Conservation (phyloP, 2,329 filamentous ascomycete species). For the Cladosporium halotolerans region DNA sequence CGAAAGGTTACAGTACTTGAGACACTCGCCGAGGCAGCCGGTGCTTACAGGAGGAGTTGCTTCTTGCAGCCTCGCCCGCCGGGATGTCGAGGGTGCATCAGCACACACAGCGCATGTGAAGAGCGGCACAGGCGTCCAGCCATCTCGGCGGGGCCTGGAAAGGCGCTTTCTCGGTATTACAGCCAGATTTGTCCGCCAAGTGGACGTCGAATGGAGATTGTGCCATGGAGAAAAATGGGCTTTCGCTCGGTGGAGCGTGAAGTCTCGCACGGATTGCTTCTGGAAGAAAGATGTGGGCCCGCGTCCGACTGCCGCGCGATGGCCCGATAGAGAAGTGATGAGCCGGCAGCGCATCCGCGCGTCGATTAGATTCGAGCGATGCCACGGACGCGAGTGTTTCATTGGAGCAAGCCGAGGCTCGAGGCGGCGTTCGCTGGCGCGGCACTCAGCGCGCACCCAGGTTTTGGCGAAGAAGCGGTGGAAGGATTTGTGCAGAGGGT, state of each 20-base stretch:
- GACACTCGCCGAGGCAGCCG: background rate
- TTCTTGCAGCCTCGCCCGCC: background rate
- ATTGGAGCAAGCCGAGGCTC: background rate
- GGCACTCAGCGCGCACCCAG: background rate
- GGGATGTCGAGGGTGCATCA: too few species aligned
- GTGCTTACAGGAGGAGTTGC: background rate
- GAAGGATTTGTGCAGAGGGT: background rate
- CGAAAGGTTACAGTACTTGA: background rate
- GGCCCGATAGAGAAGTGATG: background rate
- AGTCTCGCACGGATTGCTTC: background rate
- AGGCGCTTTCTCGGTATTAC: constrained; percentile 9
- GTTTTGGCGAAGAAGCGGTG: background rate
- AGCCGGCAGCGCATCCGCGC: constrained; percentile 4
- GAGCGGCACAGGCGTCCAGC: background rate
- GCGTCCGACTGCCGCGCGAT: background rate
- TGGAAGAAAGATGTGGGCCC: background rate
- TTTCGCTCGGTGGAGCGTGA: background rate
- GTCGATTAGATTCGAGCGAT: background rate
- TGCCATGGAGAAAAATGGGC: constrained; percentile 3
- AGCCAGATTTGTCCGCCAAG: background rate
- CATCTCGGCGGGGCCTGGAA: background rate
- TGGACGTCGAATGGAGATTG: background rate
- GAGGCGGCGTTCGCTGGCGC: constrained; percentile 5
- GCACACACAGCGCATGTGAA: background rate
- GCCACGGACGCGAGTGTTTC: background rate